Evolutionary conservation across 495 filamentous ascomycete genomes (phyloP), one percentile per base, ranked within the genome.

Genomic region (Cryomyces minteri): DNA sequence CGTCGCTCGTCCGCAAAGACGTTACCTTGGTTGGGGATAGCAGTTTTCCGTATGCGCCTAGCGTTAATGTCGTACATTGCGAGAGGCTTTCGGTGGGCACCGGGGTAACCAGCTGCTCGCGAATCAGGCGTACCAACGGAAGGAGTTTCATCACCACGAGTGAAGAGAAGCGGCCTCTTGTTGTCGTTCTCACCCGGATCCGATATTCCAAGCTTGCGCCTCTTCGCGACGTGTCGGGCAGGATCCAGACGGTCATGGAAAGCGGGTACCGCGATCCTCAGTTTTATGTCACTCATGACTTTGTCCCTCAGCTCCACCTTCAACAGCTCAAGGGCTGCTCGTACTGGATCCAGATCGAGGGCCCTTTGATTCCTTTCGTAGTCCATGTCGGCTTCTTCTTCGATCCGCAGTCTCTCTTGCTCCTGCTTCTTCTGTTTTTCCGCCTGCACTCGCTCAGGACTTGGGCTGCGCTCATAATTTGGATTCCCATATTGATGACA

Each of bases 201-300:
- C 7, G 75, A 59, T 51, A 96, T 78, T 37, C 88, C 84, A 3
- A 88, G 64, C 53, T 72, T 81, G 48, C 80, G 74, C 36, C 87
- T 73, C 58, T 82, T 94, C 10, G 72, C 61, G 31, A 69, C 65
- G 60, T 88, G 86, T 41, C 82, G 79, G 44, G 72, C 73, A 4
- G 90, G 85, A 50, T 94, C 83, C 38, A 99, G 74, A 59, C 77
- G 83, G 32, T 87, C 73, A 56, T 83, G 86, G 32, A 99, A 61
- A n/a, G 76, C 71, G 1, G 84, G 82, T 4, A 77, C 80, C 9
- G 79, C 83, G 37, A 96, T 78, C 48, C 86, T 79, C 45, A 77
- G 81, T 55, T 84, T 83, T 51, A 93, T 79, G 57, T 93, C 82
- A 52, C 78, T 79, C 43, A 96, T 70, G 14, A 99, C 62, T 57